Base-by-base conservation (phyloP, 352 stramenopile species). In the Phytophthora ohioensis region DNA sequence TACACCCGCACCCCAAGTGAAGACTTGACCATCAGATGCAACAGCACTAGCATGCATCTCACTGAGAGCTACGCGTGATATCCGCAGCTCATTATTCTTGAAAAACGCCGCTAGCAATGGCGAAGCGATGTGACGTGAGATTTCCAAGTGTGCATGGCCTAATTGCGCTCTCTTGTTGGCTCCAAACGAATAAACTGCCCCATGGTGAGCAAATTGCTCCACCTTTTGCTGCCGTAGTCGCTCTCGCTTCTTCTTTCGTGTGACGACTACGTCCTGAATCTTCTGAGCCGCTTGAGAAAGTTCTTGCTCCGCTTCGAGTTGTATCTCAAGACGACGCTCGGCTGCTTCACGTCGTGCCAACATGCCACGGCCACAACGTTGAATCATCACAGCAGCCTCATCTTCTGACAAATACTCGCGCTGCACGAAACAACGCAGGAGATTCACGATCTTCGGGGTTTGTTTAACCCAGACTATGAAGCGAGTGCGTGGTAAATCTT, bases 401-500 rank as follows among this genome's bases (percentile, higher is more conserved):
- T 94, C 78, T 42, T 79, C 32, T 1, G 70, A 86, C 17, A 91
- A 42, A 43, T 82, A 91, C 60, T 92, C 84, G 34, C 72, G 78
- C n/a, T 82, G 78, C 35, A 91, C 84, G 52, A 92, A 94, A 42
- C 84, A 92, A 2, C 84, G 80, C 57, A 92, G 76, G 5, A 92
- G 55, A 34, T 87, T 92, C 0, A 90, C 80, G 53, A 92, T 79
- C 72, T 94, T 92, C 3, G 84, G 86, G 0, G 84, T 92, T n/a
- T 88, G 81, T 36, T 80, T 79, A 38, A 87, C 78, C 86, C 86
- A 92, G 8, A 81, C 48, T 0, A 91, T 51, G 36, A 92, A 93
- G 7, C 65, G 48, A 10, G 82, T 65, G 11, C 82, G 81, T 6
- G 81, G 61, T 9, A 93, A 49, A 57, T 92, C 84, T 52, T 92